phyloP scores from a whole-genome alignment of 2,329 filamentous ascomycete species.

The Colletotrichum higginsianum region DNA sequence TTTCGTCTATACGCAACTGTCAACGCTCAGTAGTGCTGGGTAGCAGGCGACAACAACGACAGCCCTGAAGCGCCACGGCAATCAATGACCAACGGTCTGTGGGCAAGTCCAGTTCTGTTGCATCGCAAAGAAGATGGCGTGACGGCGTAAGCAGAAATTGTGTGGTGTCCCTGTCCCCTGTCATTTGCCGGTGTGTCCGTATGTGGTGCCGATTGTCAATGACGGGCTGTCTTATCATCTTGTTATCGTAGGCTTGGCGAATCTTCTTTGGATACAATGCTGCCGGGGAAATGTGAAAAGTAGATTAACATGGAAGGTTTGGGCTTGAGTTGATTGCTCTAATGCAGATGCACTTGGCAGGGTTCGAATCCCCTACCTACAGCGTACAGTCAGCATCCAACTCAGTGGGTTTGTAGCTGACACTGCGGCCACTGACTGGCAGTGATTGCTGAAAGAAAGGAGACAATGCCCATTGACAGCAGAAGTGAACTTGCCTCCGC shows the following conservation, averaged over 20 bases:
- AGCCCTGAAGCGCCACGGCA: neutral
- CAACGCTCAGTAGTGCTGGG: neutral
- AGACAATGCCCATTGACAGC: neutral
- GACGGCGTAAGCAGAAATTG: neutral
- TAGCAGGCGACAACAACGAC: neutral
- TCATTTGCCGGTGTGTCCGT: neutral
- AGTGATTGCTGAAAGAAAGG: neutral
- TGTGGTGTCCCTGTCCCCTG: too few relatives aligned
- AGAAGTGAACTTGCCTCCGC: neutral
- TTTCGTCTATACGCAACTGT: neutral
- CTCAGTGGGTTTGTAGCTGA: neutral
- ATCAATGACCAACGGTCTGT: slow-evolving; percentile 7
- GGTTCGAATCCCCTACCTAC: neutral
- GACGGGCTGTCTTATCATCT: neutral
- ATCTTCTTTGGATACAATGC: neutral
- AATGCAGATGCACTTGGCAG: neutral
- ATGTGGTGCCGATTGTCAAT: neutral
- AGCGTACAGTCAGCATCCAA: neutral
- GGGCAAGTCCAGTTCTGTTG: neutral
- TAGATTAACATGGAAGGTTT: neutral
- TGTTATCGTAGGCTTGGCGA: neutral
- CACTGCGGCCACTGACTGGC: neutral
- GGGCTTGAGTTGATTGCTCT: neutral
- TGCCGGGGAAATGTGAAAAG: too few relatives aligned
- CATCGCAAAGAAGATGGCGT: neutral